phyloP scores from a whole-genome alignment of 2,329 filamentous ascomycete species.

The Colletotrichum theobromicola region DNA sequence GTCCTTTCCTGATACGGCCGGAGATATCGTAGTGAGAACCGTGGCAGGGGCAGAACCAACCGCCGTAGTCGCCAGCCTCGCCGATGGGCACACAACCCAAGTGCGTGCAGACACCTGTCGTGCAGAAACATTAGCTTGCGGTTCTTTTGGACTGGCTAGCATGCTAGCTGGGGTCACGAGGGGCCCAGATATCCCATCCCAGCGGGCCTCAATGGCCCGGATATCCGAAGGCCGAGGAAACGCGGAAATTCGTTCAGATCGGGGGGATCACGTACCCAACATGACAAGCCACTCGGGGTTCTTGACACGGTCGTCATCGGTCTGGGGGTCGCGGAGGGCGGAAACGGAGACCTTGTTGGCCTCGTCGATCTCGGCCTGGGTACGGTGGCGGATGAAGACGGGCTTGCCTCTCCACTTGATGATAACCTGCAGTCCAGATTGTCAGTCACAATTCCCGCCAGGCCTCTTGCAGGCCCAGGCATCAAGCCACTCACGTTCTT shows the following conservation, averaged over 20 bases:
- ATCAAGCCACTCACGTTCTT: conserved; percentile 80
- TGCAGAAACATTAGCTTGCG: conserved; percentile 25
- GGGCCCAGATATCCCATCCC: neutral
- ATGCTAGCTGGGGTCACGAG: neutral
- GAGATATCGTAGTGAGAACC: conserved; percentile 99
- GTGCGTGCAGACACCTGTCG: conserved; percentile 95
- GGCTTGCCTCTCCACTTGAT: conserved; percentile 99
- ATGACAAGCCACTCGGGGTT: conserved; percentile 99
- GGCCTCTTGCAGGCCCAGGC: neutral
- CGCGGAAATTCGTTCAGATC: neutral
- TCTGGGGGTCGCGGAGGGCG: conserved; percentile 86
- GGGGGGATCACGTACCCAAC: conserved; percentile 71
- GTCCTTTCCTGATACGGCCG: conserved; percentile 96
- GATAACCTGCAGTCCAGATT: conserved; percentile 72
- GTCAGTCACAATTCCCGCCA: neutral
- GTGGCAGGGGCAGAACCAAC: conserved; percentile 99
- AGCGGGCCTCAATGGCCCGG: neutral
- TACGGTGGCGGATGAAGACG: conserved; percentile 99
- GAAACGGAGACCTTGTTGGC: conserved; percentile 88
- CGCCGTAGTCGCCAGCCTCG: conserved; percentile 96
- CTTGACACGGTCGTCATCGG: conserved; percentile 92
- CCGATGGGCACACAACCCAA: conserved; percentile 99
- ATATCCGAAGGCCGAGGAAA: neutral
- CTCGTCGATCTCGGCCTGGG: conserved; percentile 89
- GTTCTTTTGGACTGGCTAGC: neutral